Evolutionary conservation across 371 early-diverging fungal species (phyloP), one percentile per base, ranked within the genome.

Genomic region (Mucor irregularis): DNA sequence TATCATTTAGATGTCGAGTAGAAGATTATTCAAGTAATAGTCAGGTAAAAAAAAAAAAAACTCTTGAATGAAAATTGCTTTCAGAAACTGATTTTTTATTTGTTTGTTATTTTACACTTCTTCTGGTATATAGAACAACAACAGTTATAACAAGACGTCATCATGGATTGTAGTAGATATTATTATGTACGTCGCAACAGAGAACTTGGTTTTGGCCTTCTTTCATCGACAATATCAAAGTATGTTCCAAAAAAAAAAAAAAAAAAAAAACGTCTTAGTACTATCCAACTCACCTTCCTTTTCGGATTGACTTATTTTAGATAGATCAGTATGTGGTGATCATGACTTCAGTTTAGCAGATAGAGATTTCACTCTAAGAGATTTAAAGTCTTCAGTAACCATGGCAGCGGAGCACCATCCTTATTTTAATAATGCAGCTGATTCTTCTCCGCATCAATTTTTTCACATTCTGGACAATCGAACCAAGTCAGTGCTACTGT

Each of bases 171-270:
- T 86, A 7, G 69, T 83, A 21, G 79, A 86, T 51, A 71, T 84
- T 1, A 74, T 82, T 22, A 79, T 83, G 80, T 81, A 84, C 50
- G 71, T 82, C 39, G 84, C 81, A 17, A 81, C 82, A 13, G 73
- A 82, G 14, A 68, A 76, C 30, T 58, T 81, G 16, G 73, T 81
- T 4, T 68, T 86, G 1, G 81, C 77, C 3, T 83, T 83, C 46
- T 80, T 84, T 55, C 84, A 86, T 65, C 68, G 67, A 31, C 39
- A 25, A 33, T 3, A 34, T 14, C 37, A 53, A 53, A 33, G 43
- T 43, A 52, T 30, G 8, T 0, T n/a, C 6, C 2, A 6, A 37
- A 35, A 10, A 35, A 29, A 31, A 17, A 33, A 47, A 39, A 14
- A 8, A 49, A 35, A 35, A 17, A 49, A 19, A 26, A 48, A 33